Evolutionary conservation across 805 yeast species (phyloP).

Genomic region (Yamadazyma endophytica): DNA sequence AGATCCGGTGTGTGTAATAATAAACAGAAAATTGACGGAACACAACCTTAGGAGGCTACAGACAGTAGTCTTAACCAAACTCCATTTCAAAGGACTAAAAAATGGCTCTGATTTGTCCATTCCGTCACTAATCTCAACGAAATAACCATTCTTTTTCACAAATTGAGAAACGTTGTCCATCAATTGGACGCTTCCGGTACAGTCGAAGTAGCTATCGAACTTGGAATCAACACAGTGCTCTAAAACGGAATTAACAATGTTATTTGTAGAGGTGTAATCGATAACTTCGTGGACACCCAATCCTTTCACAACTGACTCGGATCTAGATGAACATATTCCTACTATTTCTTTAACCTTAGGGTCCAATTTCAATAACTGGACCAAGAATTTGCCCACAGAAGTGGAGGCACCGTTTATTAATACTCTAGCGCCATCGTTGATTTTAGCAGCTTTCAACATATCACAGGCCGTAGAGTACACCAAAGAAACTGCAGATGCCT

Average conservation of each 20-base stretch:
- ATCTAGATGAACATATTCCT: slow-evolving; percentile 50
- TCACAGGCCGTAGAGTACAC: slow-evolving; percentile 61
- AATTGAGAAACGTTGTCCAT: slow-evolving; percentile 35
- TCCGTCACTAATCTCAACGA: slow-evolving; percentile 58
- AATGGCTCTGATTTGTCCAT: slow-evolving; percentile 14
- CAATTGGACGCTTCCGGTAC: slow-evolving; percentile 56
- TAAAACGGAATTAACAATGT: slow-evolving; percentile 25
- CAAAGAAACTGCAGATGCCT: slow-evolving; percentile 66
- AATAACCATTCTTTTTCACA: slow-evolving; percentile 48
- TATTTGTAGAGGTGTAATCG: slow-evolving; percentile 50
- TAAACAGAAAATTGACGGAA: neutral
- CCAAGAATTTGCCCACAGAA: slow-evolving; percentile 54
- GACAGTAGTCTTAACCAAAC: slow-evolving; percentile 3
- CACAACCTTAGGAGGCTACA: neutral
- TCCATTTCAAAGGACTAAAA: neutral
- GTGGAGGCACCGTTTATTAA: slow-evolving; percentile 75
- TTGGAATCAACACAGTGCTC: slow-evolving; percentile 29
- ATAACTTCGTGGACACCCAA: slow-evolving; percentile 58
- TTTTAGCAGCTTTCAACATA: slow-evolving; percentile 27
- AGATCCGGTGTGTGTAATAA: neutral
- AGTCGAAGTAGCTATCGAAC: slow-evolving; percentile 63
- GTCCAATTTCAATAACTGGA: slow-evolving; percentile 49
- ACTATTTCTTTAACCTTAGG: slow-evolving; percentile 47
- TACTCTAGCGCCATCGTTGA: slow-evolving; percentile 42
- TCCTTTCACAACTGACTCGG: slow-evolving; percentile 38